These are phyloP conservation scores for Articulospora tetracladia DNA, from an alignment of 495 filamentous ascomycete species.

Conservation along the genomic window DNA sequence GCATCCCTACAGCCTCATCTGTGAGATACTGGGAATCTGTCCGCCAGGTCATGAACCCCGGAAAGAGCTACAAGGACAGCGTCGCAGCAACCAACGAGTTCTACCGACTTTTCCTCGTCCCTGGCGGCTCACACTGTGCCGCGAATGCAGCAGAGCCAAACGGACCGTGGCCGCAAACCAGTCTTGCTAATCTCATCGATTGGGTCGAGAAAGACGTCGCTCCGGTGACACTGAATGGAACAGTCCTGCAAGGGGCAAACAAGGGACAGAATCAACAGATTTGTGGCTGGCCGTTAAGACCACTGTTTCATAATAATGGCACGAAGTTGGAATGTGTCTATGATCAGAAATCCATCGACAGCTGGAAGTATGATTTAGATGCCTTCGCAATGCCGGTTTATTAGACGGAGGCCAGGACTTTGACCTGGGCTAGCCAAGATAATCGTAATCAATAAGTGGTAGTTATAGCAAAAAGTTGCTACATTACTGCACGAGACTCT, in stretches of 20 bases:
- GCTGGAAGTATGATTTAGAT: slow-evolving; percentile 34
- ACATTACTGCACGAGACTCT: too few relatives aligned
- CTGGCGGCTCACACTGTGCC: slow-evolving; percentile 37
- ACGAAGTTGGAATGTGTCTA: slow-evolving; percentile 38
- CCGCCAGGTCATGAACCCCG: slow-evolving; percentile 44
- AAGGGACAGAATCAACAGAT: slow-evolving; percentile 39
- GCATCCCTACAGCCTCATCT: background rate
- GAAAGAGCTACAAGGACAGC: slow-evolving; percentile 32
- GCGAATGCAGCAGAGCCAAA: slow-evolving; percentile 36
- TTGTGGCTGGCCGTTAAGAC: slow-evolving; percentile 44
- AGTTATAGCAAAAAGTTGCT: too few relatives aligned
- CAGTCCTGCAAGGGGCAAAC: slow-evolving; percentile 31
- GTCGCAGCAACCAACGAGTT: slow-evolving; percentile 39
- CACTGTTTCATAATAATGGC: slow-evolving; percentile 34
- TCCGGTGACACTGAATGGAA: slow-evolving; percentile 33
- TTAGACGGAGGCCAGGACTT: background rate
- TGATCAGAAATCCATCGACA: slow-evolving; percentile 37
- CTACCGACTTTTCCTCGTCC: slow-evolving; percentile 35
- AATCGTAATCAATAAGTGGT: too few relatives aligned
- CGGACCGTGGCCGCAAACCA: slow-evolving; percentile 39
- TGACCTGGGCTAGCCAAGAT: too few relatives aligned
- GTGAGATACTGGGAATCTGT: slow-evolving; percentile 29
- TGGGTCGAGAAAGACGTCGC: slow-evolving; percentile 40
- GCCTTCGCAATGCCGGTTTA: slow-evolving; percentile 18
- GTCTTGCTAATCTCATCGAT: slow-evolving; percentile 36